These are phyloP conservation scores for Ganoderma leucocontextum DNA, from an alignment of 1,284 basidiomycete species.

Conservation along the genomic window DNA sequence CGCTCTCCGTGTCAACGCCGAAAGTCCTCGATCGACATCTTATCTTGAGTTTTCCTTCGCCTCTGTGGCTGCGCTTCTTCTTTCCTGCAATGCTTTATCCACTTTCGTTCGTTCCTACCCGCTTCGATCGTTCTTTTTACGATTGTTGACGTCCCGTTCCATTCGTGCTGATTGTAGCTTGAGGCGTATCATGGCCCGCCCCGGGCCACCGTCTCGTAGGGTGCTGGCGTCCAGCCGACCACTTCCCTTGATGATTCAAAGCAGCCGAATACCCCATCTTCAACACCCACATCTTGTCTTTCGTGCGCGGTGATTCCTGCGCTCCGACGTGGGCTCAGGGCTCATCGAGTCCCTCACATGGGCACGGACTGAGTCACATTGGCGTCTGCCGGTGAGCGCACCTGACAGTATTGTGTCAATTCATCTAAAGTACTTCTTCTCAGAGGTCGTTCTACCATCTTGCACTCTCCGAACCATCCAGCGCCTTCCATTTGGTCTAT, in stretches of 20 bases:
- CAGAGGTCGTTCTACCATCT: background rate
- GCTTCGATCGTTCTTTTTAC: background rate
- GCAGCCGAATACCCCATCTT: no score
- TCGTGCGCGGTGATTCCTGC: background rate
- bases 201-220: no score
- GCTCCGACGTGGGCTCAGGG: background rate
- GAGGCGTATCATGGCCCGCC: no score
- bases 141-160: background rate
- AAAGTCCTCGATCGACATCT: conserved; percentile 4
- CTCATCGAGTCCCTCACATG: background rate
- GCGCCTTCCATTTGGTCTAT: background rate
- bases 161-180: background rate
- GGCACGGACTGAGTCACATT: background rate
- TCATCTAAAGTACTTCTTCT: background rate
- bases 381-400: background rate
- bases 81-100: background rate
- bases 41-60: background rate
- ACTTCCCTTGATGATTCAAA: no score
- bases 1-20: conserved; percentile 19
- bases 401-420: background rate
- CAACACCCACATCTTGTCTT: no score
- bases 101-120: background rate
- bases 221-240: no score
- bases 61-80: background rate
- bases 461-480: background rate